Evolutionary conservation across 2,329 filamentous ascomycete species (phyloP).

Genomic region (Cordyceps tenuipes): DNA sequence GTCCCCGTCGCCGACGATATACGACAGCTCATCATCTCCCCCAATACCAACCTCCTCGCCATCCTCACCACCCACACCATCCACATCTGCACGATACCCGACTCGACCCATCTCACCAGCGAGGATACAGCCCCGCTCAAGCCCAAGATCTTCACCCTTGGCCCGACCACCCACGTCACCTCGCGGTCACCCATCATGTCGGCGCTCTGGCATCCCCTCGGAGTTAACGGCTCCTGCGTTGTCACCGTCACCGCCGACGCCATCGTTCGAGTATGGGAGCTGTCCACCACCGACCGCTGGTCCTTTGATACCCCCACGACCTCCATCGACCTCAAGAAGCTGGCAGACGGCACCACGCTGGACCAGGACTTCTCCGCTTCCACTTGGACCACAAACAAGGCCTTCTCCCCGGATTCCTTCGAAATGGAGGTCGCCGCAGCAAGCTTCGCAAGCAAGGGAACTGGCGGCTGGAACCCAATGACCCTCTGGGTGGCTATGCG

Average conservation of each 20-base stretch:
- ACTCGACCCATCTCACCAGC: constrained; percentile 65
- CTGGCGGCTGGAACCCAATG: constrained; percentile 90
- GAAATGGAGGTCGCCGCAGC: constrained; percentile 93
- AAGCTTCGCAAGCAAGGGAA: constrained; percentile 59
- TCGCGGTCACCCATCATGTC: constrained; percentile 74
- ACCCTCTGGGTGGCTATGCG: constrained; percentile 96
- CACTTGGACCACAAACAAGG: constrained; percentile 63
- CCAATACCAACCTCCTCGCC: constrained; percentile 71
- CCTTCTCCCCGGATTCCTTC: constrained; percentile 79
- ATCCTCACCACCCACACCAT: constrained; percentile 82
- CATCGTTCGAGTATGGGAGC: constrained; percentile 82
- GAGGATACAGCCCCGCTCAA: constrained; percentile 62
- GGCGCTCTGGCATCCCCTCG: constrained; percentile 86
- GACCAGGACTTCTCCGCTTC: constrained; percentile 80
- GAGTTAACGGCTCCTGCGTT: constrained; percentile 69
- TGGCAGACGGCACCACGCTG: constrained; percentile 73
- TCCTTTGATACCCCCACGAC: constrained; percentile 79
- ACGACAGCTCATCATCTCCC: constrained; percentile 76
- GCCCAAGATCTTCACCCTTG: constrained; percentile 82
- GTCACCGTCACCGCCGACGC: constrained; percentile 86
- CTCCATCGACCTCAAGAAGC: constrained; percentile 79
- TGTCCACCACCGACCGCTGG: constrained; percentile 75
- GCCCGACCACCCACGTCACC: constrained; percentile 83
- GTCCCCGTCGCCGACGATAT: constrained; percentile 75
- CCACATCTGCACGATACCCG: constrained; percentile 78